phyloP scores from a whole-genome alignment of 306 rosid genomes.

The Crotalaria pallida region DNA sequence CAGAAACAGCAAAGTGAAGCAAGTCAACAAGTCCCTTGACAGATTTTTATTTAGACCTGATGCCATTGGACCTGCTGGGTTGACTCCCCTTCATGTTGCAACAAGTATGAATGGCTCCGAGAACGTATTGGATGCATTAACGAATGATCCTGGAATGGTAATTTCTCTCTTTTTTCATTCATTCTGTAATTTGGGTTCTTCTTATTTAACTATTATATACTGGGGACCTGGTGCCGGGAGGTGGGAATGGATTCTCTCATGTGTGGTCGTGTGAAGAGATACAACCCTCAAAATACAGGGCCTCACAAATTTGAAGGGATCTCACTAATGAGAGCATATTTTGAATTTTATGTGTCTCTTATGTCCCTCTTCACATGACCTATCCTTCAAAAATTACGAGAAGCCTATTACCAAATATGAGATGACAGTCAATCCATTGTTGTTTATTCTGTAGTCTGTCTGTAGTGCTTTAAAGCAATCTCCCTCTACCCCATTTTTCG shows the following conservation, averaged over 20 bases:
- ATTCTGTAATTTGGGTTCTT: background rate
- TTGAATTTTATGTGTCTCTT: too few species aligned
- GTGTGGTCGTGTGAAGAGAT: too few species aligned
- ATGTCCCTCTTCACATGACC: too few species aligned
- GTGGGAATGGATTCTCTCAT: background rate
- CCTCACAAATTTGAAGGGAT: too few species aligned
- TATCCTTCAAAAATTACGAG: too few species aligned
- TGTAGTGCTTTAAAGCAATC: background rate
- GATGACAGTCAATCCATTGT: background rate
- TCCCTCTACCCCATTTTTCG: background rate
- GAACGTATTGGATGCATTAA: conserved; percentile 73
- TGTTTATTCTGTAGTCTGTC: background rate
- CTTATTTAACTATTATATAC: background rate
- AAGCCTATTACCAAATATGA: too few species aligned
- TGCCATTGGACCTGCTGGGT: conserved; percentile 56
- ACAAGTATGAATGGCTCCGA: conserved; percentile 66
- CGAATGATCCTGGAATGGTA: conserved; percentile 88
- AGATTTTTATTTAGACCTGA: conserved; percentile 71
- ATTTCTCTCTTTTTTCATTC: conserved; percentile 8
- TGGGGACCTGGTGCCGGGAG: background rate
- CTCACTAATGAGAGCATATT: too few species aligned
- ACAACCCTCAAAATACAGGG: too few species aligned
- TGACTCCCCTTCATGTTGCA: conserved; percentile 90
- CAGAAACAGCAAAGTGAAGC: conserved; percentile 36
- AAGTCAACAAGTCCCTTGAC: conserved; percentile 22